Percentiles rank a stretch among this genome's conserved stretches.
Conservation (phyloP, 805 yeast genomes). For the Zygosaccharomyces bailii region DNA sequence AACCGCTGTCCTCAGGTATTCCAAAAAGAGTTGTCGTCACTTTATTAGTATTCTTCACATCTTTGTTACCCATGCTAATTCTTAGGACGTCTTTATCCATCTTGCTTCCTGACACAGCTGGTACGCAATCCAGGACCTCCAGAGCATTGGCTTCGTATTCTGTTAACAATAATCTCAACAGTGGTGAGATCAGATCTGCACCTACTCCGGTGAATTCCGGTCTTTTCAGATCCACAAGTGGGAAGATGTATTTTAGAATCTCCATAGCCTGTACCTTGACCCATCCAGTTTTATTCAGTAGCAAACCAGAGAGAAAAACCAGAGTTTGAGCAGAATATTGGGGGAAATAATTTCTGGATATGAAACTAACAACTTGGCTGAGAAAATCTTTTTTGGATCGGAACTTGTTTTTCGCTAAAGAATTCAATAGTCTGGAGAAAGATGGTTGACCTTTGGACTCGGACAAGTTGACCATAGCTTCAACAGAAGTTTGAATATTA, state of each 20-base stretch:
- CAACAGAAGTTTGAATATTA: constrained; percentile 53
- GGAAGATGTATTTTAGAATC: constrained; percentile 67
- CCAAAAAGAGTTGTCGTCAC: constrained; percentile 89
- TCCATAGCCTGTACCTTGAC: constrained; percentile 77
- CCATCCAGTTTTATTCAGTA: constrained; percentile 76
- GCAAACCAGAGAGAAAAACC: constrained; percentile 70
- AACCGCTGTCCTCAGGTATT: constrained; percentile 84
- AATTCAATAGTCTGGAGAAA: constrained; percentile 67
- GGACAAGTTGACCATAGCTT: constrained; percentile 59
- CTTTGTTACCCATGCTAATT: constrained; percentile 82
- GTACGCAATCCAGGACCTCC: constrained; percentile 84
- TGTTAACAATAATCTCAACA: constrained; percentile 72
- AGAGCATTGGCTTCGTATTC: constrained; percentile 87
- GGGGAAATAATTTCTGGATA: constrained; percentile 69
- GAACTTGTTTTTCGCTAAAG: constrained; percentile 74
- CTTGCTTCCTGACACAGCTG: constrained; percentile 81
- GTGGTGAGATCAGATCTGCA: constrained; percentile 90
- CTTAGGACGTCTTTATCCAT: constrained; percentile 88
- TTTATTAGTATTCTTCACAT: constrained; percentile 76
- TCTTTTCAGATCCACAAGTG: constrained; percentile 68
- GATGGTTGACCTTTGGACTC: constrained; percentile 51
- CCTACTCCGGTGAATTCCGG: constrained; percentile 87
- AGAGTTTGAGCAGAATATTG: constrained; percentile 69
- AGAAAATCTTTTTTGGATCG: constrained; percentile 88
- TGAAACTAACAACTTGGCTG: constrained; percentile 69